Conservation (phyloP, 805 yeast species). For the Candida silvatica region DNA sequence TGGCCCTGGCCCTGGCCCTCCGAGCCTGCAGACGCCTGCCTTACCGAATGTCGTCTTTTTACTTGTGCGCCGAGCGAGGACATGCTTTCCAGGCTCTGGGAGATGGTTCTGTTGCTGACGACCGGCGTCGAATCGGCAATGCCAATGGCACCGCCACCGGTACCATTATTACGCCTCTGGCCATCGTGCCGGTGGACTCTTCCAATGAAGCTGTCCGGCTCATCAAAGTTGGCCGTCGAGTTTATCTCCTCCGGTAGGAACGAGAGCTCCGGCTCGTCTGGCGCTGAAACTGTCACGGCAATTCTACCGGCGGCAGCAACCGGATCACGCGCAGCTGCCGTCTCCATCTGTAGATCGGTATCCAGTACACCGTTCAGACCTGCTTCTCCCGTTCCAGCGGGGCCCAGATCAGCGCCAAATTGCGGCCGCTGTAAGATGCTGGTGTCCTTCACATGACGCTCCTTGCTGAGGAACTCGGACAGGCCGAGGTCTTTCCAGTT, state of each 20-base stretch:
- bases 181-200: too few relatives aligned
- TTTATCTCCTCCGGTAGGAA: neutral
- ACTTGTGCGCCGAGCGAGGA: constrained; percentile 6
- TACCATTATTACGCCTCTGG: too few relatives aligned
- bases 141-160: too few relatives aligned
- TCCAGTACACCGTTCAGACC: neutral
- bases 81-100: constrained; percentile 7
- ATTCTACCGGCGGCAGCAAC: neutral
- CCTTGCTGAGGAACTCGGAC: constrained; percentile 12
- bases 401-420: constrained; percentile 4
- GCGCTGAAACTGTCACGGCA: neutral
- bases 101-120: constrained; percentile 11
- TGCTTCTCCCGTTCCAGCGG: neutral
- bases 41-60: constrained; percentile 5
- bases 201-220: too few relatives aligned
- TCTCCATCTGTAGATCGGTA: neutral
- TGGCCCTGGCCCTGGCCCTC: neutral
- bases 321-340: neutral
- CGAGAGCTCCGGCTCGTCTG: neutral
- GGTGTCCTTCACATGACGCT: constrained; percentile 13
- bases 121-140: constrained; percentile 18
- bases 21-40: constrained; percentile 6
- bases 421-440: constrained; percentile 18
- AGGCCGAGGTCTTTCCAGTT: constrained; percentile 25
- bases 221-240: constrained; percentile 1